phyloP scores from a whole-genome alignment of 306 rosid species.

The Fragaria nilgerrensis region DNA sequence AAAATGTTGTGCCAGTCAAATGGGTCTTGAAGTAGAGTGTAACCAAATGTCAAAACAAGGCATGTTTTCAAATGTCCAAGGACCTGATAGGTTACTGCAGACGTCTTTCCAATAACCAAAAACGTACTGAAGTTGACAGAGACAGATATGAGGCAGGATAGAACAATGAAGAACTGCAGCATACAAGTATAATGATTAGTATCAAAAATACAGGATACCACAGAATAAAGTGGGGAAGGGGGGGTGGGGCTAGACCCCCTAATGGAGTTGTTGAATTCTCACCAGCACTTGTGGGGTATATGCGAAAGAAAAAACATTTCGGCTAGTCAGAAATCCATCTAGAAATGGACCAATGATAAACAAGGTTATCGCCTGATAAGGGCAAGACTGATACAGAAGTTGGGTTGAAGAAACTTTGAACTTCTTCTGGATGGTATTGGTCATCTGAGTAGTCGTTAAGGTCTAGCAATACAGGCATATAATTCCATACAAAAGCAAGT shows the following conservation, averaged over 20 bases:
- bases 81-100: conserved; percentile 98
- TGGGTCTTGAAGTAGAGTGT: conserved; percentile 80
- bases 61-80: conserved; percentile 97
- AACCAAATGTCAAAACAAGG: conserved; percentile 88
- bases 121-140: conserved; percentile 97
- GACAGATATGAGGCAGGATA: conserved; percentile 89
- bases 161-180: conserved; percentile 76
- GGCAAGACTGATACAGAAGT: conserved; percentile 90
- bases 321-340: conserved; percentile 73
- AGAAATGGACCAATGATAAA: conserved; percentile 83
- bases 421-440: conserved; percentile 96
- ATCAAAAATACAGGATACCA: conserved; percentile 15
- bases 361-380: conserved; percentile 83
- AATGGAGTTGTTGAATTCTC: conserved; percentile 31
- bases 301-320: conserved; percentile 79
- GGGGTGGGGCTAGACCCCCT: not conserved
- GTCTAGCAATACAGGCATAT: conserved; percentile 3
- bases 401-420: conserved; percentile 96
- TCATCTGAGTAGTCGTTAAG: conserved; percentile 85
- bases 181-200: not conserved
- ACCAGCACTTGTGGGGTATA: conserved; percentile 91
- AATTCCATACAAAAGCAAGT: not conserved
- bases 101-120: conserved; percentile 94
- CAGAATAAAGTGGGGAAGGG: not conserved
- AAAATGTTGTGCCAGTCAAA: conserved; percentile 91